Conservation (phyloP, 192 early-diverging fungal genomes). For the Pilaira anomala region DNA sequence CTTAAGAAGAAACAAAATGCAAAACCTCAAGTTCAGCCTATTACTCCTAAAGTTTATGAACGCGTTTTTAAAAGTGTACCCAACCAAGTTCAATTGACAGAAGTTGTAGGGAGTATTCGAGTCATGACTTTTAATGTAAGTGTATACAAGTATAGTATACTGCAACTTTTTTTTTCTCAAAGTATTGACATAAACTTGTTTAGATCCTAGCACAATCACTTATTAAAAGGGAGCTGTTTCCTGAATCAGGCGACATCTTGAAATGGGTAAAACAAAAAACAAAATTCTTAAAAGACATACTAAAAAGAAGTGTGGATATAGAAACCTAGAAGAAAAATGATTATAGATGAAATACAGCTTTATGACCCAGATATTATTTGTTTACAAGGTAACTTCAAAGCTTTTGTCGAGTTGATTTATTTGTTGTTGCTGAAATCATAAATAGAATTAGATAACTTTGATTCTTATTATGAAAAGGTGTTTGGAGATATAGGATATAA, state of each 20-base stretch:
- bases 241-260: constrained; percentile 31
- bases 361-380: constrained; percentile 34
- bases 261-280: constrained; percentile 34
- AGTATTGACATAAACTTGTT: background rate
- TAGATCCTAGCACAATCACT: constrained; percentile 37
- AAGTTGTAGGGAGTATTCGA: background rate
- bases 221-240: constrained; percentile 34
- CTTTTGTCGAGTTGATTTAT: too few relatives aligned
- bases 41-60: background rate
- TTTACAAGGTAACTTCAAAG: constrained; percentile 31
- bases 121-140: constrained; percentile 27
- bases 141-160: too few relatives aligned
- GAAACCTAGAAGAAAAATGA: constrained; percentile 37
- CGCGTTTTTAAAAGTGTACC: constrained; percentile 3
- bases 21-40: background rate
- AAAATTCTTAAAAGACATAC: background rate
- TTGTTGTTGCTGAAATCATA: too few relatives aligned
- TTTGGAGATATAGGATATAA: constrained; percentile 28
- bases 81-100: background rate
- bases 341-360: constrained; percentile 31
- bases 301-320: constrained; percentile 12
- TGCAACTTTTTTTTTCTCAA: background rate
- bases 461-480: constrained; percentile 23
- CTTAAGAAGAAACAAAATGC: background rate
- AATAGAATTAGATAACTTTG: constrained; percentile 36